phyloP scores from a whole-genome alignment of 768 basidiomycete genomes.

The Cubamyces lactineus region DNA sequence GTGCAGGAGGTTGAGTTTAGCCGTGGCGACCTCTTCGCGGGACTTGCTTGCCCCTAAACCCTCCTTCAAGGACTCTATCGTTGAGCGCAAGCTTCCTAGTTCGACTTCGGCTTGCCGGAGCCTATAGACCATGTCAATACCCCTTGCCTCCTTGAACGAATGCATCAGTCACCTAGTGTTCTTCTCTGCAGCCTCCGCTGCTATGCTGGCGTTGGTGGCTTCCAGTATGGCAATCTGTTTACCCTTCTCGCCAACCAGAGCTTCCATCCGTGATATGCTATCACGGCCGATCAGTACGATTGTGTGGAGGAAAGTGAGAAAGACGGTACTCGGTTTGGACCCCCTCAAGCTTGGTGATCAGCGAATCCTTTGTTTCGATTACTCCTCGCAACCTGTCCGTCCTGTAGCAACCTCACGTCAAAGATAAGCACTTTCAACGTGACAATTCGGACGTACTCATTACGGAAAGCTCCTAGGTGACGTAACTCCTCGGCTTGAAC shows the following conservation, averaged over 20 bases:
- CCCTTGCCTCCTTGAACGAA: too few species aligned
- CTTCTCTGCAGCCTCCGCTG: neutral
- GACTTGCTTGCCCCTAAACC: neutral
- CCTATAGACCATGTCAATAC: too few species aligned
- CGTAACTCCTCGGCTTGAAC: slow-evolving; percentile 22
- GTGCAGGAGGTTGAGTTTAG: neutral
- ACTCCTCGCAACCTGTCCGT: slow-evolving; percentile 7
- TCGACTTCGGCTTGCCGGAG: too few species aligned
- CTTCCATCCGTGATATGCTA: slow-evolving; percentile 3
- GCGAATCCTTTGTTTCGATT: slow-evolving; percentile 1
- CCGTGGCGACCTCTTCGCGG: slow-evolving; percentile 13
- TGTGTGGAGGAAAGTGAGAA: neutral
- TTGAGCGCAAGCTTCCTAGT: too few species aligned
- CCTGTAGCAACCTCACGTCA: neutral
- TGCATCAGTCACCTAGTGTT: neutral
- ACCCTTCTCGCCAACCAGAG: slow-evolving; percentile 1
- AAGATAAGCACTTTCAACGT: neutral
- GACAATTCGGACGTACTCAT: slow-evolving; percentile 16
- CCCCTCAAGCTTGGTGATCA: slow-evolving; percentile 11
- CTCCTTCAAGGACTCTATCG: neutral
- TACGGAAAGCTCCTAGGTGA: slow-evolving; percentile 1
- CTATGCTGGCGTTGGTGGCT: neutral
- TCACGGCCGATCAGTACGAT: neutral
- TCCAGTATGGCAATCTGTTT: slow-evolving; percentile 11
- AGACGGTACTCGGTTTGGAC: slow-evolving; percentile 21